A percentile compares a stretch with the other conserved stretches of the same genome.
Evolutionary conservation across 164 flowering plant genomes (phyloP).

Genomic region (Macadamia integrifolia): DNA sequence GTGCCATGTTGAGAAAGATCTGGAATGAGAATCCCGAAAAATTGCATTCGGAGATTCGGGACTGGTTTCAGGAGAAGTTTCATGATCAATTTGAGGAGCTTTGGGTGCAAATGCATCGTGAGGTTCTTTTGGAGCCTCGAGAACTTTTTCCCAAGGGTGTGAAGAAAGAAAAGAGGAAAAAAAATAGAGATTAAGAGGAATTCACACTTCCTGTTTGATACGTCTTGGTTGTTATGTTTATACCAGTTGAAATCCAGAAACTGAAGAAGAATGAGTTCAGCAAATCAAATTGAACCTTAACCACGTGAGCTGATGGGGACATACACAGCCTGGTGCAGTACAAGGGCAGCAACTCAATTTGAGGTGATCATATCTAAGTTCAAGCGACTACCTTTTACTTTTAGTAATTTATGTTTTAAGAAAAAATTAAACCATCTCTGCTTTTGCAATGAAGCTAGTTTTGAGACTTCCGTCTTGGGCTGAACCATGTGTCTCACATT

Average conservation of each 20-base stretch:
- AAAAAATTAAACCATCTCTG: too few relatives aligned
- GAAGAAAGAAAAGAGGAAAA: slow-evolving; percentile 22
- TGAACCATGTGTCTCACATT: too few relatives aligned
- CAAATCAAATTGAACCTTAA: background rate
- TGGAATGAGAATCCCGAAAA: slow-evolving; percentile 63
- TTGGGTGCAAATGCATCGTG: slow-evolving; percentile 67
- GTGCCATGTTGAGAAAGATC: slow-evolving; percentile 42
- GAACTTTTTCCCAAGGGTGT: slow-evolving; percentile 43
- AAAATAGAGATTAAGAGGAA: background rate
- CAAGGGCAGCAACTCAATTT: too few relatives aligned
- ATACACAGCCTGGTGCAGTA: background rate
- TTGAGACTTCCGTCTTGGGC: too few relatives aligned
- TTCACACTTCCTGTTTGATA: background rate
- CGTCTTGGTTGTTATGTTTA: too few relatives aligned
- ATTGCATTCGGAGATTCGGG: slow-evolving; percentile 47
- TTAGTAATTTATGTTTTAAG: too few relatives aligned
- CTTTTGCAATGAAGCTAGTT: too few relatives aligned
- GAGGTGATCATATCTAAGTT: background rate
- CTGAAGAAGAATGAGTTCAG: background rate
- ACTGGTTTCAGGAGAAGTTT: slow-evolving; percentile 70
- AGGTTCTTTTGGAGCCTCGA: slow-evolving; percentile 40
- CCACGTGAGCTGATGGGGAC: background rate
- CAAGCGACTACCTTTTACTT: too few relatives aligned
- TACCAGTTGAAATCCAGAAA: background rate
- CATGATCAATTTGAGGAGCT: slow-evolving; percentile 42